Evolutionary conservation across 345 rosid species (phyloP).

Genomic region (Acer negundo): DNA sequence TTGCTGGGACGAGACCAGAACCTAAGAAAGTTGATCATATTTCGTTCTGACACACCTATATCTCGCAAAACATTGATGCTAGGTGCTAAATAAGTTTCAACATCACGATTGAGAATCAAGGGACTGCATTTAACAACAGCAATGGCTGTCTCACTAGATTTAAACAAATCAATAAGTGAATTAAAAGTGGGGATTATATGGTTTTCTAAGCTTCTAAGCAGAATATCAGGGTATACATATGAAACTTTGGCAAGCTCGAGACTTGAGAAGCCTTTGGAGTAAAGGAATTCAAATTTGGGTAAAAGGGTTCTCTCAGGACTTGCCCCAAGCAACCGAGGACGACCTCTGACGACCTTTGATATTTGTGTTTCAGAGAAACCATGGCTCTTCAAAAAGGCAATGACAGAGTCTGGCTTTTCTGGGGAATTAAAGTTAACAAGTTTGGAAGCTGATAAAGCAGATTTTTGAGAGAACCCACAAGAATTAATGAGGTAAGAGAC

Average conservation of each 20-base stretch:
- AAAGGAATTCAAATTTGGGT: slow-evolving; percentile 31
- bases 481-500: background rate
- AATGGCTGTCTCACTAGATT: no score
- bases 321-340: background rate
- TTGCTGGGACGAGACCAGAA: no score
- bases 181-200: no score
- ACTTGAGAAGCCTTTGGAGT: slow-evolving; percentile 21
- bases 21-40: no score
- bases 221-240: no score
- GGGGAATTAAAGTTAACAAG: slow-evolving; percentile 21
- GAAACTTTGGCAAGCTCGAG: background rate
- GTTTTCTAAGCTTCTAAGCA: no score
- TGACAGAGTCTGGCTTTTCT: slow-evolving; percentile 23
- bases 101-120: no score
- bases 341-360: background rate
- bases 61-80: no score
- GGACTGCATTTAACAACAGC: no score
- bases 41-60: no score
- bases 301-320: slow-evolving; percentile 22
- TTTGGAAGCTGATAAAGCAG: slow-evolving; percentile 24
- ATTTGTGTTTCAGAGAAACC: slow-evolving; percentile 32
- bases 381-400: slow-evolving; percentile 9
- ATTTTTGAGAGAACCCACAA: slow-evolving; percentile 36
- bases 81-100: no score
- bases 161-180: no score